Percentiles rank a stretch among this genome's conserved stretches.
These are phyloP conservation scores for Furcasterigmium furcatum DNA, from an alignment of 2,329 filamentous ascomycete species.

Conservation along the genomic window DNA sequence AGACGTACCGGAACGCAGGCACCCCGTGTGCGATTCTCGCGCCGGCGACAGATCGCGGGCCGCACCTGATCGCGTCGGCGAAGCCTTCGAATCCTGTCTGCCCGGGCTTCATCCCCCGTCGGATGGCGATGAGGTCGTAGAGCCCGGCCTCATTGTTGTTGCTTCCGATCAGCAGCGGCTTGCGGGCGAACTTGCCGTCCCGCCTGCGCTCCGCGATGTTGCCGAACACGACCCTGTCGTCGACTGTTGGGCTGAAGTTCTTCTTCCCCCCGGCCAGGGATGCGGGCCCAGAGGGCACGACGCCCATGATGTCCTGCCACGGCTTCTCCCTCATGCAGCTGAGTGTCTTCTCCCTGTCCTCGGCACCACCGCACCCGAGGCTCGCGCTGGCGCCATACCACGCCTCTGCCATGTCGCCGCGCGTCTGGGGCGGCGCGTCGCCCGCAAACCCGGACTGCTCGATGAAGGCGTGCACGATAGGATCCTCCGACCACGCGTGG, in stretches of 20 bases:
- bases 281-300: too few species aligned
- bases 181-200: neutral
- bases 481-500: neutral
- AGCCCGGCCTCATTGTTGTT: neutral
- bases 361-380: neutral
- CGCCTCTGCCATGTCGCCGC: neutral
- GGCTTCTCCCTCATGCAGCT: neutral
- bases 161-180: neutral
- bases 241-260: neutral
- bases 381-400: neutral
- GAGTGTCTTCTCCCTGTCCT: neutral
- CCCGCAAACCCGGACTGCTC: neutral
- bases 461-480: neutral
- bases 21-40: neutral
- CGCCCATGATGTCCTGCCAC: neutral
- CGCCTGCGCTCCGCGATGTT: neutral
- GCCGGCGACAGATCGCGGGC: neutral
- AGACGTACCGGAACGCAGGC: neutral
- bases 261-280: neutral
- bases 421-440: neutral
- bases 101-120: too few species aligned
- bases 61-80: neutral
- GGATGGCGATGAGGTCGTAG: too few species aligned
- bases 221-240: neutral
- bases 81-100: neutral